Conservation (phyloP, 495 filamentous ascomycete genomes). For the Neohortaea acidophila region DNA sequence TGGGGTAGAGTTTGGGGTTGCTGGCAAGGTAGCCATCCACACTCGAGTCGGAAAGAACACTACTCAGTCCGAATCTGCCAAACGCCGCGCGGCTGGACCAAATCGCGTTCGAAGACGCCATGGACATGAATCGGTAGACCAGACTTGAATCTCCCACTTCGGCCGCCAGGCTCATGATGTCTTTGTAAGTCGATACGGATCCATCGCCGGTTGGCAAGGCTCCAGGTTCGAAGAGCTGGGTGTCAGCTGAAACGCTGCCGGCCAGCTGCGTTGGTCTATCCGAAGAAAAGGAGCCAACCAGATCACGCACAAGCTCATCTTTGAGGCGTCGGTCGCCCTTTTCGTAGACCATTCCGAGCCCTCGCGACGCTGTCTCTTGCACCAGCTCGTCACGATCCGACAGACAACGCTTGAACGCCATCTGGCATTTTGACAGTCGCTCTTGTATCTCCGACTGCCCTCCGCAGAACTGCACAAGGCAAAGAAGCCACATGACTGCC, state of each 20-base stretch:
- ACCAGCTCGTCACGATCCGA: conserved; percentile 81
- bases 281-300: conserved; percentile 77
- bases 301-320: conserved; percentile 67
- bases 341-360: conserved; percentile 79
- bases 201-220: conserved; percentile 82
- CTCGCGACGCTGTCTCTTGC: conserved; percentile 85
- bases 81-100: conserved; percentile 94
- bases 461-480: conserved; percentile 81
- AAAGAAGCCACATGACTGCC: conserved; percentile 83
- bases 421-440: conserved; percentile 63
- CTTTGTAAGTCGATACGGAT: conserved; percentile 81
- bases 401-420: conserved; percentile 73
- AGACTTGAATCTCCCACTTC: conserved; percentile 90
- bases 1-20: conserved; percentile 88
- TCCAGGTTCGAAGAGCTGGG: conserved; percentile 87
- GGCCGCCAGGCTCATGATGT: conserved; percentile 82
- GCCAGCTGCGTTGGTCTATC: conserved; percentile 48
- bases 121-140: conserved; percentile 92
- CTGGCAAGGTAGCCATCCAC: conserved; percentile 50
- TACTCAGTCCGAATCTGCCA: conserved; percentile 82
- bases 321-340: conserved; percentile 68
- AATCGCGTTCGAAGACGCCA: conserved; percentile 84
- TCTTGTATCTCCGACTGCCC: conserved; percentile 53
- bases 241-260: conserved; percentile 70
- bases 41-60: conserved; percentile 74